phyloP scores from a whole-genome alignment of 2,329 filamentous ascomycete genomes.

The Penicillium oxalicum region DNA sequence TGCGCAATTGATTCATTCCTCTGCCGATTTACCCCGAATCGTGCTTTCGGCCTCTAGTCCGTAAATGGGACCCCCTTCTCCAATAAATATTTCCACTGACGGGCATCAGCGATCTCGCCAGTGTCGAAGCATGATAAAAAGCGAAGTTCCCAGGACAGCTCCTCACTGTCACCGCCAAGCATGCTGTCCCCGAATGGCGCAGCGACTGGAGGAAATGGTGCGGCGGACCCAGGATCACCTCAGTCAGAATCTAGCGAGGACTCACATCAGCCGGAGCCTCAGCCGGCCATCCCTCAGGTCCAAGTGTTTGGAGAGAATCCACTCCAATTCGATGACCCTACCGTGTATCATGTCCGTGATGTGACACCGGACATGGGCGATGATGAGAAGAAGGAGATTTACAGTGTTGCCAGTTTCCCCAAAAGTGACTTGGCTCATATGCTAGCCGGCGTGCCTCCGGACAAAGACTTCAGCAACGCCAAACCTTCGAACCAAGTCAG shows the following conservation, averaged over 20 bases:
- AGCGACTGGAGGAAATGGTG: slow-evolving; percentile 50
- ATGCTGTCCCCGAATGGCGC: slow-evolving; percentile 40
- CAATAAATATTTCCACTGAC: slow-evolving; percentile 12
- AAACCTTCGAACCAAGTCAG: slow-evolving; percentile 94
- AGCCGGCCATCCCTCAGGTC: slow-evolving; percentile 61
- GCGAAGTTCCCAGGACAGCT: slow-evolving; percentile 32
- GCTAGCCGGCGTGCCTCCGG: slow-evolving; percentile 82
- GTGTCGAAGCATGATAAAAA: slow-evolving; percentile 36
- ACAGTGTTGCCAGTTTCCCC: slow-evolving; percentile 79
- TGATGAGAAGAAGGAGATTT: slow-evolving; percentile 81
- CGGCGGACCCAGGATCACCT: slow-evolving; percentile 56
- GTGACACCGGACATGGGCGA: slow-evolving; percentile 69
- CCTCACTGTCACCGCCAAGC: slow-evolving; percentile 37
- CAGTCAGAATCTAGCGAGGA: slow-evolving; percentile 55
- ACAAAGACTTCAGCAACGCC: slow-evolving; percentile 90
- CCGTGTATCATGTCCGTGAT: slow-evolving; percentile 84
- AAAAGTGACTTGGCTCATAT: slow-evolving; percentile 72
- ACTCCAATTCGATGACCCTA: slow-evolving; percentile 83
- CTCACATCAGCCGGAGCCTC: slow-evolving; percentile 55
- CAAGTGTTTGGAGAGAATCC: slow-evolving; percentile 92
- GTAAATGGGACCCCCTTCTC: slow-evolving; percentile 10
- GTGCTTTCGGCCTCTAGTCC: slow-evolving; percentile 5
- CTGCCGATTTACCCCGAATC: not conserved
- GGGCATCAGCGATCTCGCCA: slow-evolving; percentile 28
- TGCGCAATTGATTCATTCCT: too few species aligned